Evolutionary conservation across 139 green algal genomes (phyloP), one percentile per base, ranked within the genome.

Genomic region (Pedinophyceae sp.): DNA sequence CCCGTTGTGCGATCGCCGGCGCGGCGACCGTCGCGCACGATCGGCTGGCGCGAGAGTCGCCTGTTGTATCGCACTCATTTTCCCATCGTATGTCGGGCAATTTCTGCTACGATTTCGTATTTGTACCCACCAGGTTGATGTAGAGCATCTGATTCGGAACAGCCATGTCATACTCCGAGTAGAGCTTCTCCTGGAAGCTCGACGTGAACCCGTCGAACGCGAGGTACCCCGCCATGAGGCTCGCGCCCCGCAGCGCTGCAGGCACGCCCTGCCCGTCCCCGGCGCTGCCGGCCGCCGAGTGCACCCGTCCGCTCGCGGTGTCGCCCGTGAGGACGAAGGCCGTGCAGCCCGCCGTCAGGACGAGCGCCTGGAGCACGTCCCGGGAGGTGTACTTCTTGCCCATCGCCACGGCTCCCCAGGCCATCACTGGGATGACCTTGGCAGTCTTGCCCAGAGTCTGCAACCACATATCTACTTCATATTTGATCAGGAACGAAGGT

Each of bases 341-440:
- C n/a, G n/a, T n/a, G n/a, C n/a, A 95, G 25, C 88, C 88, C 13
- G 54, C 57, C 1, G 82, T 96, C 61, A 97, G 76, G 2, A 66
- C 22, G 3, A 76, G 29, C 0, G 88, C 88, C 2, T 88, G 55
- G 1, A 54, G 30, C 57, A 89, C 93, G 59, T 97, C 88, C 40
- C 69, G 79, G 22, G 65, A 10, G 27, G 57, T 77, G 70, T 96
- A 96, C 13, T 66, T 59, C 74, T 94, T 94, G 43, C 68, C 66
- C 60, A 88, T 67, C 49, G 95, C 95, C 47, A 93, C 27, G 7
- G 73, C 87, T 30, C 88, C 88, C 88, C 88, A 97, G 18, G 93
- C 55, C 91, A 99, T 98, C 27, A 98, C 91, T 2, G 90, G 90
- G 24, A 96, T 83, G 78, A 93, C 92, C 68, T 98, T 98, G 38